phyloP scores from a whole-genome alignment of 1,284 basidiomycete genomes.

The Boletus semigastroideus region DNA sequence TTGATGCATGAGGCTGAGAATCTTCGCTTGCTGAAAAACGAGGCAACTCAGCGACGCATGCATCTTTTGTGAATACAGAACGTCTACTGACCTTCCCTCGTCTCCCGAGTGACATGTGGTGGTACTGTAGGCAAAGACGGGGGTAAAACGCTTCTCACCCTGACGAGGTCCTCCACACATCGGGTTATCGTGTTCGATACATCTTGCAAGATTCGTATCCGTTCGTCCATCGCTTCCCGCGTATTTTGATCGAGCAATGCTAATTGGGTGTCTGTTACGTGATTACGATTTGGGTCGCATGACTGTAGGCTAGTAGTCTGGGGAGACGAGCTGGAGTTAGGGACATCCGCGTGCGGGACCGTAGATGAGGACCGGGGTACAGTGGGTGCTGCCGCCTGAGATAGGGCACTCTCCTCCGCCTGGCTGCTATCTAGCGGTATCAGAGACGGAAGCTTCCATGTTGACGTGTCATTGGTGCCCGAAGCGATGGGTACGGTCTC shows the following conservation, averaged over 20 bases:
- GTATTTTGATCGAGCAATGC: constrained; percentile 60
- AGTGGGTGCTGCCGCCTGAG: constrained; percentile 4
- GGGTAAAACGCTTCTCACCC: constrained; percentile 70
- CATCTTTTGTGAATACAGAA: background rate
- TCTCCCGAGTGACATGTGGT: background rate
- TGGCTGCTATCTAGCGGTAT: constrained; percentile 50
- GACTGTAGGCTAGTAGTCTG: background rate
- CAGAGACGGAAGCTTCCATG: constrained; percentile 43
- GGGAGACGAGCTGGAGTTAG: background rate
- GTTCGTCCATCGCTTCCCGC: constrained; percentile 79
- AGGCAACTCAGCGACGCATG: constrained; percentile 5
- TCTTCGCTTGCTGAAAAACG: constrained; percentile 3
- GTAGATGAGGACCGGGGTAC: background rate
- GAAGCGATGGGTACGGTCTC: constrained; percentile 10
- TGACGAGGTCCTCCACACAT: constrained; percentile 75
- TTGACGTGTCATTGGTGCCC: constrained; percentile 9
- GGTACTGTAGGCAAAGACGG: constrained; percentile 14
- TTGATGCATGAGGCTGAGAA: constrained; percentile 3
- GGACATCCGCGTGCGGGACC: background rate
- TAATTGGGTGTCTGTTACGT: constrained; percentile 59
- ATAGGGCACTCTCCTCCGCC: constrained; percentile 3
- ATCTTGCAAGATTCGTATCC: constrained; percentile 71
- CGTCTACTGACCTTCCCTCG: constrained; percentile 16
- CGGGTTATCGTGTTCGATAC: constrained; percentile 68
- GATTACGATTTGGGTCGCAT: constrained; percentile 32